Base-by-base conservation (phyloP, 2,329 filamentous ascomycete species). In the Alternaria consortialis region DNA sequence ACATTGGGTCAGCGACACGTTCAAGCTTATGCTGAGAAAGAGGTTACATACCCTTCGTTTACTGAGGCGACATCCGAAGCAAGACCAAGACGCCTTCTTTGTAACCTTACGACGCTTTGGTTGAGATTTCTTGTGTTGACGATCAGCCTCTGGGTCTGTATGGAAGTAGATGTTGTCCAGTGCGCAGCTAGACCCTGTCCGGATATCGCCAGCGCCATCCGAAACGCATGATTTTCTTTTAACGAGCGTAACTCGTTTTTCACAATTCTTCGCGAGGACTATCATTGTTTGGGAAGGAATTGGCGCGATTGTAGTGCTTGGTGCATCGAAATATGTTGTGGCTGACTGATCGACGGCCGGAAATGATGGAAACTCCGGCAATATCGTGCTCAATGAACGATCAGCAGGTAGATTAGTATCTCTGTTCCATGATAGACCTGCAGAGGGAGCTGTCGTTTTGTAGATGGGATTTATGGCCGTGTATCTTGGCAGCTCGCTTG, bases 11-110 rank as follows among this genome's bases (percentile, higher is more conserved):
- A 39, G 36, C n/a, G 2, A 37, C 7, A 15, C 3, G 6, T n/a
- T 5, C 2, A n/a, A n/a, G 0, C 6, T 0, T 2, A 7, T 8
- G 15, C n/a, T 17, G 15, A 1, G 3, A 37, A n/a, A 4, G 6
- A 7, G 8, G 3, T 7, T 5, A 17, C 13, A 17, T 17, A 37
- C 36, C 15, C n/a, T 37, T n/a, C 36, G 36, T 17, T 37, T 37
- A 5, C 36, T 37, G 15, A 7, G 3, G 5, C 36, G 36, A 37
- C 36, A 37, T 37, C 36, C 36, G n/a, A 37, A 37, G 36, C 36
- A 37, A 0, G 36, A 37, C 15, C 6, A 37, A n/a, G 15, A 1
- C 5, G 13, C 13, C 12, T 37, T 37, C 13, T 37, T n/a, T 2
- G 13, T 7, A 8, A n/a, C 13, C n/a, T 3, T 15, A 8, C 36